Base-by-base conservation (phyloP, 2,329 filamentous ascomycete species). In the Aureobasidium leucospermi region DNA sequence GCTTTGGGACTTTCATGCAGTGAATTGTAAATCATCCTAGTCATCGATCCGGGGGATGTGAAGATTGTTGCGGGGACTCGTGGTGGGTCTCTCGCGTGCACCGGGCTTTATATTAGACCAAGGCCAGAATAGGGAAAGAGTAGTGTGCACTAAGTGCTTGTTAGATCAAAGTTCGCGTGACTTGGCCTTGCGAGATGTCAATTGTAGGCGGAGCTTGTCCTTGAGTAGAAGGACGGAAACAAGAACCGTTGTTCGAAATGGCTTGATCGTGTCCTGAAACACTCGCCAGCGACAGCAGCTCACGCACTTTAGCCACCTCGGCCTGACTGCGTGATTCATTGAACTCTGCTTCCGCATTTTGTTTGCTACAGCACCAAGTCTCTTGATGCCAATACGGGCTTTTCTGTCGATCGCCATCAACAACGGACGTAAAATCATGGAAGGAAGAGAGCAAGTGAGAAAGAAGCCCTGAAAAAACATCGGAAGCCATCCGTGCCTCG, bases 401-500 rank as follows among this genome's bases (percentile, higher is more conserved):
- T 38, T 6, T 1, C 11, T 39, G 32, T 29, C 34, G 48, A 52
- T 52, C 48, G 8, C 6, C 34, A 16, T 39, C 16, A 9, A 23
- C 47, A 52, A 52, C 48, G 48, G 48, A 52, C 48, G 34, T 52
- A 52, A 52, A 39, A 2, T 39, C 19, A 39, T 29, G 15, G 23
- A 39, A 7, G 34, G 10, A 23, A 23, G 23, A 23, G 23, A 52
- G 34, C 34, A 36, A 36, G 48, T 52, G 19, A 29, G 29, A 13
- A 23, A 41, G 6, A 16, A 39, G 48, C 34, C 19, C 34, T 36
- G 34, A 36, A 36, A 36, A 23, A 5, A 36, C 34, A 36, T 52
- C 34, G 34, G 34, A 39, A 39, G 19, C n/a, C 47, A 51, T 51
- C 47, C 47, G 47, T 51, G 48, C 48, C 48, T 52, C 48, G 48